Conservation (phyloP, 306 rosid species). For the Lathyrus sativus region DNA sequence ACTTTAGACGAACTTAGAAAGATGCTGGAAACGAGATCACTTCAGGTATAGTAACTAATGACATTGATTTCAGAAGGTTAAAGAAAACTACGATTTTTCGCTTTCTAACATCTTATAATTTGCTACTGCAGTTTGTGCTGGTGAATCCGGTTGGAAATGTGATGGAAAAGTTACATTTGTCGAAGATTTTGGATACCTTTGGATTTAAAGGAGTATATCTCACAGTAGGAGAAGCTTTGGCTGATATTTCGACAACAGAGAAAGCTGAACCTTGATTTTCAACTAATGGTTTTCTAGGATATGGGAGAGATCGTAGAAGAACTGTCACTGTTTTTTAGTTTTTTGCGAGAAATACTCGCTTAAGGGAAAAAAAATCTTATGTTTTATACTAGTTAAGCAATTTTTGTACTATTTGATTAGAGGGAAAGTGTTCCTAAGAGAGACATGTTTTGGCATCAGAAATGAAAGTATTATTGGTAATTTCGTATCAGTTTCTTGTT, state of each 20-base stretch:
- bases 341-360: conserved; percentile 25
- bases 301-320: conserved; percentile 17
- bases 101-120: conserved; percentile 10
- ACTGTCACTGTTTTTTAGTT: conserved; percentile 34
- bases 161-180: conserved; percentile 67
- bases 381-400: conserved; percentile 15
- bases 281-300: conserved; percentile 9
- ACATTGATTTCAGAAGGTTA: background rate
- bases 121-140: conserved; percentile 64
- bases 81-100: background rate
- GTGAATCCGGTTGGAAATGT: conserved; percentile 82
- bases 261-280: conserved; percentile 56
- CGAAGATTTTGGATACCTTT: conserved; percentile 58
- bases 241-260: conserved; percentile 54
- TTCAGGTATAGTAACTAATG: conserved; percentile 52
- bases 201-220: conserved; percentile 64
- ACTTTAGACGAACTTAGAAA: conserved; percentile 63
- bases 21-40: conserved; percentile 65
- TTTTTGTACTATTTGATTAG: conserved; percentile 32
- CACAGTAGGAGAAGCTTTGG: conserved; percentile 82
- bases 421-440: conserved; percentile 17
- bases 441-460: conserved; percentile 7
- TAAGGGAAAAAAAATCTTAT: background rate
- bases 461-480: background rate
- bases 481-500: background rate